phyloP scores from a whole-genome alignment of 768 basidiomycete genomes.

The Sporobolomyces roseus region DNA sequence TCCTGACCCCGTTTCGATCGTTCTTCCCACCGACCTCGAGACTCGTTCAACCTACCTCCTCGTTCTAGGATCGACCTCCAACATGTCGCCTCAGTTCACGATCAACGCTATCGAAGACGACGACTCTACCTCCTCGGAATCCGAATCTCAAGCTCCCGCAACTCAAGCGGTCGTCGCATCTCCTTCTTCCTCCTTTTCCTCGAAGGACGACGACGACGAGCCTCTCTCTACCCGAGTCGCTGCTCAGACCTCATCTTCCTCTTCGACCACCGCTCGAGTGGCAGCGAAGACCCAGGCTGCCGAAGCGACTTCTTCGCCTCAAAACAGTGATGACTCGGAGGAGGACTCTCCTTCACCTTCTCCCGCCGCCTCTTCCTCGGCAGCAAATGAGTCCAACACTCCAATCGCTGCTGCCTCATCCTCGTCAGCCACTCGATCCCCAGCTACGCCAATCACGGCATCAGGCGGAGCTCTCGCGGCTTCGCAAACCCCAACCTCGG shows the following conservation, averaged over 20 bases:
- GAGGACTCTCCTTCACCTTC: too few species aligned
- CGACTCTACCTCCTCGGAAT: neutral
- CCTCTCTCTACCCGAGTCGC: too few species aligned
- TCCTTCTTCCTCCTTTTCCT: neutral
- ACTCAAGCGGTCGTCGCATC: constrained; percentile 1
- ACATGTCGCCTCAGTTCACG: constrained; percentile 30
- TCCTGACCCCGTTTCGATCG: neutral
- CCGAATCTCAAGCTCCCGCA: neutral
- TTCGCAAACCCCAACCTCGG: neutral
- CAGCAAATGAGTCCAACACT: too few species aligned
- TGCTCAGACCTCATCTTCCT: neutral
- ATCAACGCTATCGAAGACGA: constrained; percentile 8
- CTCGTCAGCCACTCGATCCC: neutral
- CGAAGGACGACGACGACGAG: neutral
- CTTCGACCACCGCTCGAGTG: neutral
- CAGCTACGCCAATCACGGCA: neutral
- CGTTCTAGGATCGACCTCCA: constrained; percentile 23
- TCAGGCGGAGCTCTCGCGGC: too few species aligned
- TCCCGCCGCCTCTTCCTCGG: neutral
- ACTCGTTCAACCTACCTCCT: constrained; percentile 31
- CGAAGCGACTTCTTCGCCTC: neutral
- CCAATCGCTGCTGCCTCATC: neutral
- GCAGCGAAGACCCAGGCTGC: too few species aligned
- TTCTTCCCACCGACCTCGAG: constrained; percentile 18
- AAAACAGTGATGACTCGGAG: too few species aligned